Evolutionary conservation across 176 grass and related monocot genomes (phyloP).

Genomic region (Canna indica): DNA sequence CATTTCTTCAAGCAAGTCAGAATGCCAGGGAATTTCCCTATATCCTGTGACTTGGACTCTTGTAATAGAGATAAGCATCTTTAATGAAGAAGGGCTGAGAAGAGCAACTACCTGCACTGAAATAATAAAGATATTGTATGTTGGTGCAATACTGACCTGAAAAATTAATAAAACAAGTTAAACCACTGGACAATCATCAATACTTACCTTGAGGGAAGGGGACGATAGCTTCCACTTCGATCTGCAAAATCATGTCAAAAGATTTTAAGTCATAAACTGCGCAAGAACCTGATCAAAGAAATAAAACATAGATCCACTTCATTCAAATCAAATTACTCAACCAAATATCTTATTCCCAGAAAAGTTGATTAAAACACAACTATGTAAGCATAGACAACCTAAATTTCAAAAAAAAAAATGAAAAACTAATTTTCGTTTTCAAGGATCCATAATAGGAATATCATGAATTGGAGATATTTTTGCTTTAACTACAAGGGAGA

Average conservation of each 20-base stretch:
- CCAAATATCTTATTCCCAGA: neutral
- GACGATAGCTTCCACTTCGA: constrained; percentile 37
- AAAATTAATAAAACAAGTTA: neutral
- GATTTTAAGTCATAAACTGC: neutral
- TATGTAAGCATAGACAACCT: neutral
- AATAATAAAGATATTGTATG: constrained; percentile 24
- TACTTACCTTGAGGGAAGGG: constrained; percentile 56
- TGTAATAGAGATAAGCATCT: constrained; percentile 23
- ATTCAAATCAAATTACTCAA: neutral
- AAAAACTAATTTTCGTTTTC: neutral
- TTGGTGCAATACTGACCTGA: constrained; percentile 14
- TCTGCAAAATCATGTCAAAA: constrained; percentile 45
- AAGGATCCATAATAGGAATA: neutral
- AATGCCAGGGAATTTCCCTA: constrained; percentile 20
- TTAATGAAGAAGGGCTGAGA: constrained; percentile 26
- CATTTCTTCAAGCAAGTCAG: constrained; percentile 1
- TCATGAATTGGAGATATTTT: neutral
- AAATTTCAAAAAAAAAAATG: too few species aligned
- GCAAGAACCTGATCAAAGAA: neutral
- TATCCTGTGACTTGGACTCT: neutral
- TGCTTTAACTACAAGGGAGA: neutral
- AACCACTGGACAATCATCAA: constrained; percentile 5
- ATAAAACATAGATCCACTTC: neutral
- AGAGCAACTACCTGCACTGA: constrained; percentile 48
- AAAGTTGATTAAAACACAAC: neutral